Base-by-base conservation (phyloP, 805 yeast species). In the Pichia membranifaciens region DNA sequence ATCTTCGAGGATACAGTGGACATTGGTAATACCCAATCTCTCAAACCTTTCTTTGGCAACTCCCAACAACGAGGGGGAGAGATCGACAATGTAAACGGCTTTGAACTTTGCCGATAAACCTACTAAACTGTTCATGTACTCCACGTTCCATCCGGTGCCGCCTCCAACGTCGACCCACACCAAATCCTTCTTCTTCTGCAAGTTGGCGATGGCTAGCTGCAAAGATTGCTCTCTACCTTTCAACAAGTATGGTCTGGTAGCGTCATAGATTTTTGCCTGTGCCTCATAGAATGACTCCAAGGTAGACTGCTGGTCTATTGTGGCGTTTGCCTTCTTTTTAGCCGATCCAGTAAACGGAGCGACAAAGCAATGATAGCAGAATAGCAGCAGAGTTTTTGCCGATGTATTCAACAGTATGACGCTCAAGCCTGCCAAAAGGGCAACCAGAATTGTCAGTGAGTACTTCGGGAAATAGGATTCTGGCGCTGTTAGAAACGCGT, bases 101-200 rank as follows among this genome's bases (percentile, higher is more conserved):
- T 76, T 74, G 64, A 86, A 87, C 53, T 70, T 65, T 22, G 62
- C 58, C 25, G 67, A 54, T 38, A 81, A 62, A 13, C 79, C 72
- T 43, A 75, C 66, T 40, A 79, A 66, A 38, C 69, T 60, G 60
- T 82, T 70, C 95, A 86, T 86, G 56, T 75, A 73, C 64, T 86
- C 93, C 57, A 86, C 82, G 66, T 86, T 86, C 64, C 80, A 73
- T 41, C 95, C 95, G 5, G 95, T 86, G 21, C 95, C 95, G 29
- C 95, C 95, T 43, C 95, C 95, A 58, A 87, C 76, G 60, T 84
- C 90, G 43, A 84, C 72, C 90, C 90, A 84, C 39, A 82, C 79
- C 39, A 82, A 65, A 43, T 74, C 73, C 36, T 61, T 58, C 23
- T 62, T 42, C 44, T 67, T 69, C 32, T 59, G 52, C 33, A 82